These are phyloP conservation scores for Phlebiopsis gigantea DNA, from an alignment of 768 basidiomycete genomes.

Conservation along the genomic window DNA sequence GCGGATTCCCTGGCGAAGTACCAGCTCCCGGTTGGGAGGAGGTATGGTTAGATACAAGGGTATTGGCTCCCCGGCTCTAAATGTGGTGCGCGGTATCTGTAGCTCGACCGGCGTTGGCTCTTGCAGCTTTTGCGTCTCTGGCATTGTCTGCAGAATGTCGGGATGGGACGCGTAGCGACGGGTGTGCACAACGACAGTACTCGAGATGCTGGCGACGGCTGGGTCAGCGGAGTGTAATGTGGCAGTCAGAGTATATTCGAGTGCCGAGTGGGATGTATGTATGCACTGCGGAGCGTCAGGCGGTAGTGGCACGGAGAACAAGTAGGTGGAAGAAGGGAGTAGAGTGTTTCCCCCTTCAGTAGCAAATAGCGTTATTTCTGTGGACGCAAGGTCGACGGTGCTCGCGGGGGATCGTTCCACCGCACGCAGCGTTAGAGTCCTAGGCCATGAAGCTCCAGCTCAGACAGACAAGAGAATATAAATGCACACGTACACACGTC, in stretches of 20 bases:
- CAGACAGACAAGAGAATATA: conserved; percentile 6
- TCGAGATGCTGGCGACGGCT: conserved; percentile 36
- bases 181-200: conserved; percentile 63
- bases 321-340: conserved; percentile 43
- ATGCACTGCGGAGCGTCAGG: conserved; percentile 81
- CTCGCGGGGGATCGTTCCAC: conserved; percentile 57
- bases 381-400: conserved; percentile 61
- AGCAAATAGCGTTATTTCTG: conserved; percentile 51
- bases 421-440: conserved; percentile 61
- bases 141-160: conserved; percentile 48
- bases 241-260: conserved; percentile 68
- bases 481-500: conserved; percentile 63
- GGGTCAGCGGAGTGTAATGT: conserved; percentile 45
- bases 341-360: conserved; percentile 16
- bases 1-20: conserved; percentile 64
- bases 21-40: conserved; percentile 60
- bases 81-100: conserved; percentile 68
- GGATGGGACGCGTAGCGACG: conserved; percentile 68
- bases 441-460: conserved; percentile 24
- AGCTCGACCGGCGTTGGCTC: conserved; percentile 66
- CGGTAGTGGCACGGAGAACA: conserved; percentile 79
- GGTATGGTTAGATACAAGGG: conserved; percentile 80
- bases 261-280: conserved; percentile 66
- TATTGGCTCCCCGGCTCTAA: conserved; percentile 66
- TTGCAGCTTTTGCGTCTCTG: conserved; percentile 51